Evolutionary conservation across 2,329 filamentous ascomycete genomes (phyloP).

Genomic region (Phialophora macrospora): DNA sequence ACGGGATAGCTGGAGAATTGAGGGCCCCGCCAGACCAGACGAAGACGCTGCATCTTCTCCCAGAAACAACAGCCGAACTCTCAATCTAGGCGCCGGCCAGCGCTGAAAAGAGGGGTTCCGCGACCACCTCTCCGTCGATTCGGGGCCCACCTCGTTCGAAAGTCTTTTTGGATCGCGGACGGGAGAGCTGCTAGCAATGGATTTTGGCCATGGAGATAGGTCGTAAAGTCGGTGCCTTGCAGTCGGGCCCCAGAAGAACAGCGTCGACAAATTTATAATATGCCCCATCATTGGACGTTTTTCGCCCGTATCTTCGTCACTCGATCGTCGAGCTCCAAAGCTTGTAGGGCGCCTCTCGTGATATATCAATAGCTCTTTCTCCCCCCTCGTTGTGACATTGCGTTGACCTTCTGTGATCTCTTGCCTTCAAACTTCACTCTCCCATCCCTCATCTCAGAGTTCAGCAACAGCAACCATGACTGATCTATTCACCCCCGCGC

Average conservation of each 20-base stretch:
- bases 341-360: neutral
- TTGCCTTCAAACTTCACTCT: conserved; percentile 1
- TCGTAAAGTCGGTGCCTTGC: neutral
- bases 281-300: neutral
- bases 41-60: neutral
- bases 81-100: neutral
- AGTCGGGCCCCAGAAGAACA: neutral
- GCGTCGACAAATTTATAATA: neutral
- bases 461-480: conserved; percentile 2
- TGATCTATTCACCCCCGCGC: conserved; percentile 47
- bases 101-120: neutral
- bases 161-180: neutral
- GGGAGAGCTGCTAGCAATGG: neutral
- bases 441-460: neutral
- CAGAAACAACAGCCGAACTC: neutral
- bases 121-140: neutral
- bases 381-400: neutral
- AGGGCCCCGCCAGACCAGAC: neutral
- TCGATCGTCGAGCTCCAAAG: neutral
- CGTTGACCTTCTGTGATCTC: neutral
- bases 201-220: neutral
- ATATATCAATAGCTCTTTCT: neutral
- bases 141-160: neutral
- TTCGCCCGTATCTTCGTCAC: neutral
- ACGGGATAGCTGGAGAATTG: too few relatives aligned